Evolutionary conservation across 2,329 filamentous ascomycete genomes (phyloP).

Genomic region (Rutstroemia sp.): DNA sequence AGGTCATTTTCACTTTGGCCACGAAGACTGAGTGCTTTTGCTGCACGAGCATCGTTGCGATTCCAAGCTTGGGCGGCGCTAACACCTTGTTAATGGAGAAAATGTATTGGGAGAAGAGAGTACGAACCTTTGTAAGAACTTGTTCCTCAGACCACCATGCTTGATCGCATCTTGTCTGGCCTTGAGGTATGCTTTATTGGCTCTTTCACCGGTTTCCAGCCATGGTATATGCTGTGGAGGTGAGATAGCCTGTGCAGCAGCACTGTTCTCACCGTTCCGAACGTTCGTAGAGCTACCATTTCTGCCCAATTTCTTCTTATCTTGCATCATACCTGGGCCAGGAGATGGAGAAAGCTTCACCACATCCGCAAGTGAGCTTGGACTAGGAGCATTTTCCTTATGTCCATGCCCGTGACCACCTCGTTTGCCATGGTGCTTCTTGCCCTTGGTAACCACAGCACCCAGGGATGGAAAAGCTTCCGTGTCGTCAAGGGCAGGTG

Average conservation of each 20-base stretch:
- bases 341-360: slow-evolving; percentile 92
- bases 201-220: slow-evolving; percentile 85
- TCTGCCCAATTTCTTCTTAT: slow-evolving; percentile 50
- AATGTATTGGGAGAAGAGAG: background rate
- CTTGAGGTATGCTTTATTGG: slow-evolving; percentile 92
- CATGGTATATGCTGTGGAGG: slow-evolving; percentile 90
- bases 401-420: slow-evolving; percentile 68
- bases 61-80: slow-evolving; percentile 98
- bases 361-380: slow-evolving; percentile 83
- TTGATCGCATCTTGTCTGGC: slow-evolving; percentile 94
- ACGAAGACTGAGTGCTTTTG: slow-evolving; percentile 87
- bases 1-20: slow-evolving; percentile 95
- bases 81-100: slow-evolving; percentile 14
- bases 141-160: slow-evolving; percentile 91
- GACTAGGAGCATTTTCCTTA: slow-evolving; percentile 56
- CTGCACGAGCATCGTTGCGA: slow-evolving; percentile 89
- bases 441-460: slow-evolving; percentile 66
- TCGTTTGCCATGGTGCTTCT: slow-evolving; percentile 90
- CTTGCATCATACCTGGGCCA: slow-evolving; percentile 52
- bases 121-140: slow-evolving; percentile 83
- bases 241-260: slow-evolving; percentile 74
- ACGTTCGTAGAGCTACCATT: slow-evolving; percentile 59
- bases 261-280: slow-evolving; percentile 68
- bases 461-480: slow-evolving; percentile 91
- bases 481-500: slow-evolving; percentile 81